phyloP scores from a whole-genome alignment of 1,284 basidiomycete genomes.

The Cutaneotrichosporon cyanovorans region DNA sequence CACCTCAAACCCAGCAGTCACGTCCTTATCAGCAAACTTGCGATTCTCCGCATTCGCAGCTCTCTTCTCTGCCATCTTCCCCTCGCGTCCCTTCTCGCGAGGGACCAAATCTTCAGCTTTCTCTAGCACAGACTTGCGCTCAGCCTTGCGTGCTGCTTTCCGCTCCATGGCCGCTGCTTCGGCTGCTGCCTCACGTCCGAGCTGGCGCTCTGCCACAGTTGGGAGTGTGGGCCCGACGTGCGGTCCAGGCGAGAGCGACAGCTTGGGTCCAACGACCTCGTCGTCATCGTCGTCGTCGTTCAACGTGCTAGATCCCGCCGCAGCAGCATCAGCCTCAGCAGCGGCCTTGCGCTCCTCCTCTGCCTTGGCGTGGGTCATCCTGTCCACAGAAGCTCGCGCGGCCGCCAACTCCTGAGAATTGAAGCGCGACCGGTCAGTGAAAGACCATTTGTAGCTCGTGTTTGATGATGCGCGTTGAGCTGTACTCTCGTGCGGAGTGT shows the following conservation, averaged over 20 bases:
- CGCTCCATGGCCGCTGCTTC: constrained; percentile 17
- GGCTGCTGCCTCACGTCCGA: constrained; percentile 29
- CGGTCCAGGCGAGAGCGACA: constrained; percentile 8
- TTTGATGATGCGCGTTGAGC: constrained; percentile 23
- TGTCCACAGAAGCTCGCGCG: constrained; percentile 11
- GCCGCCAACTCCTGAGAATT: constrained; percentile 19
- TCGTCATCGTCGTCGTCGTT: constrained; percentile 1
- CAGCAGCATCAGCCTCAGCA: background rate
- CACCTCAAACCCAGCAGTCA: constrained; percentile 36
- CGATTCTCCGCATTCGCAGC: constrained; percentile 41
- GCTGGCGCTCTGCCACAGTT: constrained; percentile 32
- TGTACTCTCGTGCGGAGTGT: constrained; percentile 18
- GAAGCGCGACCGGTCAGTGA: constrained; percentile 26
- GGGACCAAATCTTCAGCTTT: constrained; percentile 41
- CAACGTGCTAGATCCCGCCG: background rate
- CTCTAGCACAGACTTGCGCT: constrained; percentile 18
- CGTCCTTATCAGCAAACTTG: constrained; percentile 39
- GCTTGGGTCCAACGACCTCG: constrained; percentile 4
- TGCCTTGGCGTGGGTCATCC: constrained; percentile 7
- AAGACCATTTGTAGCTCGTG: constrained; percentile 41
- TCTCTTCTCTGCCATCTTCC: constrained; percentile 39
- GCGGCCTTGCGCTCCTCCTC: too few species aligned
- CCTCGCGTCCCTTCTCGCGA: constrained; percentile 32
- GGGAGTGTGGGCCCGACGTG: constrained; percentile 24
- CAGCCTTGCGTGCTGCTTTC: constrained; percentile 23